A percentile compares a stretch with the other conserved stretches of the same genome.
Conservation (phyloP, 768 basidiomycete species). For the Tremella yokohamensis region DNA sequence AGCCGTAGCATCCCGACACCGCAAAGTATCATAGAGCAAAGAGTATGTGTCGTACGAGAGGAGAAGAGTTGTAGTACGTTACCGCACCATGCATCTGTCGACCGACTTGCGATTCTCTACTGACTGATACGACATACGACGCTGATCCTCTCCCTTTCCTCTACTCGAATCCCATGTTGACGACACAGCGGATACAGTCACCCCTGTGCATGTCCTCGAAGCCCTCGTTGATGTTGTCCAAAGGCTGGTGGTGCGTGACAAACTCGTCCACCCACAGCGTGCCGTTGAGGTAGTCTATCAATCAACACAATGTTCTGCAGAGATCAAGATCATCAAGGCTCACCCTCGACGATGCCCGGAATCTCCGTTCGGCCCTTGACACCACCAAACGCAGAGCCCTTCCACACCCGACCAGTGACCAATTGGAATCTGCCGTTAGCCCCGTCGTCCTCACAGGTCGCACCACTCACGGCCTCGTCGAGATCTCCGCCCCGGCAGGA, state of each 20-base stretch:
- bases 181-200: slow-evolving; percentile 91
- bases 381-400: slow-evolving; percentile 92
- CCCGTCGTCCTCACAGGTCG: neutral
- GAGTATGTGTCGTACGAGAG: neutral
- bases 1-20: slow-evolving; percentile 39
- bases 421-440: slow-evolving; percentile 29
- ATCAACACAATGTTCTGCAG: neutral
- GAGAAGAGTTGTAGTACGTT: slow-evolving; percentile 1
- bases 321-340: slow-evolving; percentile 18
- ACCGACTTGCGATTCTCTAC: neutral
- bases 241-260: slow-evolving; percentile 76
- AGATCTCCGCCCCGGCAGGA: slow-evolving; percentile 91
- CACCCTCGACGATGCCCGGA: slow-evolving; percentile 87
- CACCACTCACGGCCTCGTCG: slow-evolving; percentile 70
- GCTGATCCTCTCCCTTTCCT: neutral
- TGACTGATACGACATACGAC: neutral
- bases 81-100: slow-evolving; percentile 1
- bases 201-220: slow-evolving; percentile 97
- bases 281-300: slow-evolving; percentile 50
- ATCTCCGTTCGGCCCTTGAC: slow-evolving; percentile 96
- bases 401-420: slow-evolving; percentile 61
- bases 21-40: too few relatives aligned
- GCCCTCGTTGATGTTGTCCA: slow-evolving; percentile 75
- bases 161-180: slow-evolving; percentile 64
- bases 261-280: slow-evolving; percentile 76